These are phyloP conservation scores for Physcia stellaris DNA, from an alignment of 495 filamentous ascomycete species.

Conservation along the genomic window DNA sequence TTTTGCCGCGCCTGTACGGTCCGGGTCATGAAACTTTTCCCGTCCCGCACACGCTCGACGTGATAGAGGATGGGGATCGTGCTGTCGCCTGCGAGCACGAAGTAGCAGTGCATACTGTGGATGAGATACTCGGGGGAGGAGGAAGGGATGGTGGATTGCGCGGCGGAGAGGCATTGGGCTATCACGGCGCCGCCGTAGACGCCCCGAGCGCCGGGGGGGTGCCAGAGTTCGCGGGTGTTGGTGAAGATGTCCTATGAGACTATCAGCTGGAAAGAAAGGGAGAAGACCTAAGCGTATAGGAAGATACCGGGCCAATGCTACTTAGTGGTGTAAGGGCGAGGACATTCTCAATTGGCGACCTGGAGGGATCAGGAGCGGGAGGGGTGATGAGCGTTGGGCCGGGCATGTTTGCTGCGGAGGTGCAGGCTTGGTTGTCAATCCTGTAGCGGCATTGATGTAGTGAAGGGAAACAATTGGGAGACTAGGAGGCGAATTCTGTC, in stretches of 20 bases:
- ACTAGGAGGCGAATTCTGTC: no score
- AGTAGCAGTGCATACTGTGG: slow-evolving; percentile 98
- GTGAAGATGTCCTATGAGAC: slow-evolving; percentile 67
- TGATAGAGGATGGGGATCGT: slow-evolving; percentile 82
- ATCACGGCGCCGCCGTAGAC: slow-evolving; percentile 91
- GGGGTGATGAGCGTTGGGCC: slow-evolving; percentile 61
- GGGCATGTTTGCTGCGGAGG: slow-evolving; percentile 15
- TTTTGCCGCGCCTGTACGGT: slow-evolving; percentile 87
- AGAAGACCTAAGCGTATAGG: not conserved
- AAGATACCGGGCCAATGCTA: slow-evolving; percentile 64
- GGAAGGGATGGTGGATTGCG: slow-evolving; percentile 66
- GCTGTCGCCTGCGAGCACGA: slow-evolving; percentile 77
- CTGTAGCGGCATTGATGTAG: no score
- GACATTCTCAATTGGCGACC: slow-evolving; percentile 75
- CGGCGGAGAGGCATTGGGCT: slow-evolving; percentile 79
- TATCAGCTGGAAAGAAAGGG: slow-evolving; percentile 5
- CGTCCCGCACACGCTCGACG: slow-evolving; percentile 83
- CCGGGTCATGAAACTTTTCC: slow-evolving; percentile 81
- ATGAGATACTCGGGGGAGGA: slow-evolving; percentile 51
- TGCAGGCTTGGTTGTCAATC: no score
- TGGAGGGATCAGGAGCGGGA: slow-evolving; percentile 54
- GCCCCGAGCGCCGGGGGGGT: slow-evolving; percentile 72
- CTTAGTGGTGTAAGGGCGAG: slow-evolving; percentile 68
- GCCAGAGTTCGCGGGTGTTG: slow-evolving; percentile 76
- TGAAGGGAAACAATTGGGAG: no score